These are phyloP conservation scores for Viola pubescens DNA, from an alignment of 441 rosid species.

Conservation along the genomic window DNA sequence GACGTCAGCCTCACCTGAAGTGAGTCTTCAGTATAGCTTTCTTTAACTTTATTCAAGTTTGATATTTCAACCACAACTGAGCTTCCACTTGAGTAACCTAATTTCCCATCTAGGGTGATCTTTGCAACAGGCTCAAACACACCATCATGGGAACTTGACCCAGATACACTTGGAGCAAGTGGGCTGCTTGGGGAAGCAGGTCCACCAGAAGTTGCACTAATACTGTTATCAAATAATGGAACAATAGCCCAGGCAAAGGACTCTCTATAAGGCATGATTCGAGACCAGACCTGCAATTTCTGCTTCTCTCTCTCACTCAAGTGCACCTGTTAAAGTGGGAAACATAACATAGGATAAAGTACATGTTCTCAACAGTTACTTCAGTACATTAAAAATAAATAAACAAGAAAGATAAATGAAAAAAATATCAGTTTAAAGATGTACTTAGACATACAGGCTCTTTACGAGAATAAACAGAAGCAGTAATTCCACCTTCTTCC, in stretches of 20 bases:
- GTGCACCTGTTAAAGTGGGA: slow-evolving; percentile 53
- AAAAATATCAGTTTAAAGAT: slow-evolving; percentile 2
- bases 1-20: slow-evolving; percentile 80
- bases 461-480: slow-evolving; percentile 98
- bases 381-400: slow-evolving; percentile 14
- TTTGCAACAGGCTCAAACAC: slow-evolving; percentile 74
- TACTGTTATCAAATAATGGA: slow-evolving; percentile 93
- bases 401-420: neutral
- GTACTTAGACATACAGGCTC: slow-evolving; percentile 71
- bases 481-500: slow-evolving; percentile 89
- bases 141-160: slow-evolving; percentile 83
- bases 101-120: slow-evolving; percentile 84
- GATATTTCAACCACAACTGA: slow-evolving; percentile 92
- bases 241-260: slow-evolving; percentile 98
- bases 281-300: slow-evolving; percentile 99
- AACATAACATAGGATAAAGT: slow-evolving; percentile 3
- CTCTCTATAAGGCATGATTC: slow-evolving; percentile 97
- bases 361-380: neutral
- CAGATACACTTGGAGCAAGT: slow-evolving; percentile 83
- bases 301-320: slow-evolving; percentile 97
- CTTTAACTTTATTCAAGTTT: slow-evolving; percentile 94
- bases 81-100: slow-evolving; percentile 80
- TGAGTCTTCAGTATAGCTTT: slow-evolving; percentile 92
- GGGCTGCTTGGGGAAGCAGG: slow-evolving; percentile 99
- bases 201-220: slow-evolving; percentile 73